Conservation (phyloP, 768 basidiomycete species). For the Russula compacta region DNA sequence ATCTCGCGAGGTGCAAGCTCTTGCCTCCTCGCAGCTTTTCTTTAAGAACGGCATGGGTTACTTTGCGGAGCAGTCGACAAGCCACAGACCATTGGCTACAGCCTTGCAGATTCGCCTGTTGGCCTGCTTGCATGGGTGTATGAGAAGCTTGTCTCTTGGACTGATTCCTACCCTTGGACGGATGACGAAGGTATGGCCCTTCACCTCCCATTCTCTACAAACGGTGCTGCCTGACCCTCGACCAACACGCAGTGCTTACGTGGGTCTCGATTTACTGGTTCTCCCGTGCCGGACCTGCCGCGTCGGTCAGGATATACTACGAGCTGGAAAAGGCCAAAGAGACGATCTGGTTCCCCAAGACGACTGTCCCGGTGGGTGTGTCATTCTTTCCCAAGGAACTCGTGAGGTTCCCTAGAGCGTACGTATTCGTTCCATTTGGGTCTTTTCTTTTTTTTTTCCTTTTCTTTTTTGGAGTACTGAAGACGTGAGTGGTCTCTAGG, state of each 20-base stretch:
- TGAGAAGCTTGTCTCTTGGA: constrained; percentile 27
- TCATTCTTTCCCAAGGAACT: constrained; percentile 48
- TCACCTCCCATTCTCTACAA: no score
- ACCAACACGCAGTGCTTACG: constrained; percentile 24
- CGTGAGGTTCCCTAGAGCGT: constrained; percentile 30
- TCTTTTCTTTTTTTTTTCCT: no score
- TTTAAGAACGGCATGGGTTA: constrained; percentile 27
- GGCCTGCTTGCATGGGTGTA: constrained; percentile 35
- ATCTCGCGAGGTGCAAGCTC: constrained; percentile 23
- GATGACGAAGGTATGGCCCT: no score
- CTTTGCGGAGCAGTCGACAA: constrained; percentile 24
- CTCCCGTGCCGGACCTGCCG: constrained; percentile 28
- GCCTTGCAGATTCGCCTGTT: constrained; percentile 47
- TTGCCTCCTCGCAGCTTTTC: constrained; percentile 19
- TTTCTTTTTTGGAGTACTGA: neutral
- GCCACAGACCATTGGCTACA: constrained; percentile 37
- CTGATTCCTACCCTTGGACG: constrained; percentile 35
- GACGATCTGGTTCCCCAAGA: neutral
- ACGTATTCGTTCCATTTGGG: constrained; percentile 17
- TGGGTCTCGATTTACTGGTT: constrained; percentile 33
- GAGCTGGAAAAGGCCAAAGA: constrained; percentile 17
- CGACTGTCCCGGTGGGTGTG: constrained; percentile 37
- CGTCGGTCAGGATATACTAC: constrained; percentile 28
- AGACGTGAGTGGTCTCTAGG: neutral
- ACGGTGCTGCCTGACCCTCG: neutral